Percentiles rank a stretch among this genome's conserved stretches.
Conservation (phyloP, 2,329 filamentous ascomycete species). For the Talaromyces sp. region DNA sequence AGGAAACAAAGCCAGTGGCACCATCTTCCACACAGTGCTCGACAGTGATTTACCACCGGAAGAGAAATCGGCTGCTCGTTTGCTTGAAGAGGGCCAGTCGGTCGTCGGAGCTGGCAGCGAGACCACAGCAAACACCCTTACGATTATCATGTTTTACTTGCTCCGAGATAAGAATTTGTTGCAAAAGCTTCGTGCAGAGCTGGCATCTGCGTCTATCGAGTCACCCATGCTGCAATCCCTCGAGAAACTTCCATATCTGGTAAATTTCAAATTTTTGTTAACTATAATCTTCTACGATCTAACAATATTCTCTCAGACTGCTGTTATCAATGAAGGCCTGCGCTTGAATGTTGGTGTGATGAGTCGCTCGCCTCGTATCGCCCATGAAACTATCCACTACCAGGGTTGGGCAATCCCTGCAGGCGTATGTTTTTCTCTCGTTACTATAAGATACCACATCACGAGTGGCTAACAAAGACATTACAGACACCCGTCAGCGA, state of each 20-base stretch:
- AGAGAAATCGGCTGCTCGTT: constrained; percentile 31
- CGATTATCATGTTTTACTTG: constrained; percentile 28
- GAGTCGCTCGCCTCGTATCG: constrained; percentile 26
- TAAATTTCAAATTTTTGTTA: neutral
- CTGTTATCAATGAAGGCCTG: constrained; percentile 31
- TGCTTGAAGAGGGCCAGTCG: constrained; percentile 27
- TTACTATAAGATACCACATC: neutral
- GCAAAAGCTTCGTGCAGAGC: constrained; percentile 22
- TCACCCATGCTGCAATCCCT: constrained; percentile 25
- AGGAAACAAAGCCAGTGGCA: constrained; percentile 8
- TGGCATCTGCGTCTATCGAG: constrained; percentile 19
- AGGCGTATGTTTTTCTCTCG: constrained; percentile 3
- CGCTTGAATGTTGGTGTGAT: constrained; percentile 27
- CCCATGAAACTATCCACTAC: constrained; percentile 25
- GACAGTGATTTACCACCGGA: constrained; percentile 27
- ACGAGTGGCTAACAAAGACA: neutral
- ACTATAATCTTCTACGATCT: neutral
- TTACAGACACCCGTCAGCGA: constrained; percentile 32
- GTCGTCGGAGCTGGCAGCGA: constrained; percentile 31
- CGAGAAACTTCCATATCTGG: constrained; percentile 39
- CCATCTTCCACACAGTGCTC: constrained; percentile 28
- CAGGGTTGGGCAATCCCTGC: constrained; percentile 29
- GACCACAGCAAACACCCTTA: constrained; percentile 28
- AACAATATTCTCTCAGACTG: constrained; percentile 14
- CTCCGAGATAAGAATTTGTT: constrained; percentile 17